phyloP scores from a whole-genome alignment of 371 early-diverging fungal genomes.

The Apophysomyces variabilis region DNA sequence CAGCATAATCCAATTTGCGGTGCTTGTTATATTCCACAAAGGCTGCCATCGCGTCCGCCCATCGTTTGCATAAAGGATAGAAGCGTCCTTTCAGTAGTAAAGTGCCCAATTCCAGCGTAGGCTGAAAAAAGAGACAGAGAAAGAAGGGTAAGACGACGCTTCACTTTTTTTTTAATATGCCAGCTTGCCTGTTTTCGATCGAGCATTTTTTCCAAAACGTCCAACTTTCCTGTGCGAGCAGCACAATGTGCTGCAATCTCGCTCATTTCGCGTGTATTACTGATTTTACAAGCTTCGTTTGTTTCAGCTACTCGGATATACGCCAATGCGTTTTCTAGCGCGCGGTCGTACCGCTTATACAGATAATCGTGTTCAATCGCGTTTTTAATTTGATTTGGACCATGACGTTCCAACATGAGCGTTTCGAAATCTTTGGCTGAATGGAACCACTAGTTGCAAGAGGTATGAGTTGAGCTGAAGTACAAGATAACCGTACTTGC shows the following conservation, averaged over 20 bases:
- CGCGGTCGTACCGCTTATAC: slow-evolving; percentile 41
- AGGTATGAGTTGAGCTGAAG: slow-evolving; percentile 7
- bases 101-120: slow-evolving; percentile 34
- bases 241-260: slow-evolving; percentile 51
- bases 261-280: slow-evolving; percentile 39
- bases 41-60: slow-evolving; percentile 34
- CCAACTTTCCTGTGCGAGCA: slow-evolving; percentile 28
- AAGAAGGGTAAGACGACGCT: background rate
- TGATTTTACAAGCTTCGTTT: slow-evolving; percentile 36
- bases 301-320: slow-evolving; percentile 38
- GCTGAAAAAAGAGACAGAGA: background rate
- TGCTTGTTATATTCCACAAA: slow-evolving; percentile 38
- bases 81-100: slow-evolving; percentile 35
- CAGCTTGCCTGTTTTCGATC: slow-evolving; percentile 35
- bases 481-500: slow-evolving; percentile 25
- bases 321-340: slow-evolving; percentile 32
- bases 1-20: slow-evolving; percentile 42
- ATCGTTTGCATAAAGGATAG: slow-evolving; percentile 38
- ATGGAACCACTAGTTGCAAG: slow-evolving; percentile 46
- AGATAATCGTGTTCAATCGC: slow-evolving; percentile 51
- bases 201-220: slow-evolving; percentile 34
- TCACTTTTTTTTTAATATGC: background rate
- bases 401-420: slow-evolving; percentile 44
- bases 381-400: slow-evolving; percentile 45
- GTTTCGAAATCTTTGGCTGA: slow-evolving; percentile 25